These are phyloP conservation scores for Delphinella strobiligena DNA, from an alignment of 2,329 filamentous ascomycete genomes.

Conservation along the genomic window DNA sequence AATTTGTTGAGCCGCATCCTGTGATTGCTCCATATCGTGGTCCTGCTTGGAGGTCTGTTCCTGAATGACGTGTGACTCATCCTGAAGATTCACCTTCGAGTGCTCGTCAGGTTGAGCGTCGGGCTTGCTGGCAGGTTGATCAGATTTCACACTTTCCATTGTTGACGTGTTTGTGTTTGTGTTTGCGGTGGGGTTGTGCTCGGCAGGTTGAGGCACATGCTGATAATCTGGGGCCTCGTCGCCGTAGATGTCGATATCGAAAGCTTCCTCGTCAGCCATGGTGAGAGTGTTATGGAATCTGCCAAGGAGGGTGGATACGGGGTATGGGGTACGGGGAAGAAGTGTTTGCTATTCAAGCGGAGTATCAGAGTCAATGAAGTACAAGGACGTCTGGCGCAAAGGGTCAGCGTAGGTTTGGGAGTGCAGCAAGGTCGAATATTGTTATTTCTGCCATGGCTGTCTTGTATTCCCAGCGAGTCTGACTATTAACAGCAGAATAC, in stretches of 20 bases:
- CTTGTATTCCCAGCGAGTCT: too few species aligned
- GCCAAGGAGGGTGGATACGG: too few species aligned
- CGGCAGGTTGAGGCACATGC: constrained; percentile 6
- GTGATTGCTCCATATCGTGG: constrained; percentile 1
- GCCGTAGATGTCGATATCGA: constrained; percentile 60
- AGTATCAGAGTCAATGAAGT: too few species aligned
- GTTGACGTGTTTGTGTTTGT: constrained; percentile 18
- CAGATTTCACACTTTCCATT: constrained; percentile 15
- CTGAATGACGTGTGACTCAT: constrained; percentile 10
- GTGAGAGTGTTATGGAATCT: too few species aligned
- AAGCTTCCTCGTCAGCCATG: constrained; percentile 51
- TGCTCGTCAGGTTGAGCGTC: constrained; percentile 10
- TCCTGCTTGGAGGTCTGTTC: constrained; percentile 3
- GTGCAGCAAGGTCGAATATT: too few species aligned
- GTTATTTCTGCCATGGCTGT: neutral
- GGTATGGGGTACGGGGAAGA: too few species aligned
- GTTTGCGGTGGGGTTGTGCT: constrained; percentile 13
- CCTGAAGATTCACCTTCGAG: neutral
- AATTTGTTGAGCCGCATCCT: constrained; percentile 12
- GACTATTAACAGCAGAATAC: too few species aligned
- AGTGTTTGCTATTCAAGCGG: too few species aligned
- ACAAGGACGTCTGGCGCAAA: too few species aligned
- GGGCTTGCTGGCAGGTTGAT: constrained; percentile 13
- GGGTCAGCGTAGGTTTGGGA: too few species aligned
- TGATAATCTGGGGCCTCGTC: constrained; percentile 34